Percentiles rank a stretch among this genome's conserved stretches.
phyloP scores from a whole-genome alignment of 805 yeast species.

The Saccharomyces eubayanus region DNA sequence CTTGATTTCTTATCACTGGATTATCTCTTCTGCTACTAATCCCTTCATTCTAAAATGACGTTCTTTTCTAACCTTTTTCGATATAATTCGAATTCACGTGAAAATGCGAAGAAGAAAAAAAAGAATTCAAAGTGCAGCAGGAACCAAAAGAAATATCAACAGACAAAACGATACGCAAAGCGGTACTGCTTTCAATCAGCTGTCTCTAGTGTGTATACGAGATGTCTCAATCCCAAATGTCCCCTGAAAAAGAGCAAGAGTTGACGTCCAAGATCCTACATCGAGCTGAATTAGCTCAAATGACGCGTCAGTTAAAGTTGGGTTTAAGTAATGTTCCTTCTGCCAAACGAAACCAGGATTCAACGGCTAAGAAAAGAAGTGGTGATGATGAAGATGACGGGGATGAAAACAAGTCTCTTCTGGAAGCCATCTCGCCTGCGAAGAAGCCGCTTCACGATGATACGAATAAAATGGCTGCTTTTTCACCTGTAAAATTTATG shows the following conservation, averaged over 20 bases:
- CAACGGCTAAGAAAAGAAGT: constrained; percentile 6
- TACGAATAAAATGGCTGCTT: neutral
- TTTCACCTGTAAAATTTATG: neutral
- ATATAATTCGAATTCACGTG: constrained; percentile 1
- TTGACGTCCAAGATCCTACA: constrained; percentile 27
- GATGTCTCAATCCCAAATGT: constrained; percentile 5
- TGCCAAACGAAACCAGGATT: constrained; percentile 7
- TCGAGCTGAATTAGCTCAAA: constrained; percentile 31
- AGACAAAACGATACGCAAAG: neutral
- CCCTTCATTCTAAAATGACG: neutral
- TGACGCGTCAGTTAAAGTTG: constrained; percentile 29
- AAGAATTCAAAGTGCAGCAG: neutral
- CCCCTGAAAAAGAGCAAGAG: constrained; percentile 28
- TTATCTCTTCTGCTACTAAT: neutral
- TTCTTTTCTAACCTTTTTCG: neutral
- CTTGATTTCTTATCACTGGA: neutral
- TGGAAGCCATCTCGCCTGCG: constrained; percentile 3
- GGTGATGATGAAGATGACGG: neutral
- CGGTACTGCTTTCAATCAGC: neutral
- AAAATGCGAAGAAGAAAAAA: constrained; percentile 2
- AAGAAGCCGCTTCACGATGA: constrained; percentile 1
- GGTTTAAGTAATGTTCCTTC: constrained; percentile 27
- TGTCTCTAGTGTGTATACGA: neutral
- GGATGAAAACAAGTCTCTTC: neutral
- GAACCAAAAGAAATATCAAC: neutral